These are phyloP conservation scores for Mycena albidolilacea DNA, from an alignment of 768 basidiomycete genomes.

Conservation along the genomic window DNA sequence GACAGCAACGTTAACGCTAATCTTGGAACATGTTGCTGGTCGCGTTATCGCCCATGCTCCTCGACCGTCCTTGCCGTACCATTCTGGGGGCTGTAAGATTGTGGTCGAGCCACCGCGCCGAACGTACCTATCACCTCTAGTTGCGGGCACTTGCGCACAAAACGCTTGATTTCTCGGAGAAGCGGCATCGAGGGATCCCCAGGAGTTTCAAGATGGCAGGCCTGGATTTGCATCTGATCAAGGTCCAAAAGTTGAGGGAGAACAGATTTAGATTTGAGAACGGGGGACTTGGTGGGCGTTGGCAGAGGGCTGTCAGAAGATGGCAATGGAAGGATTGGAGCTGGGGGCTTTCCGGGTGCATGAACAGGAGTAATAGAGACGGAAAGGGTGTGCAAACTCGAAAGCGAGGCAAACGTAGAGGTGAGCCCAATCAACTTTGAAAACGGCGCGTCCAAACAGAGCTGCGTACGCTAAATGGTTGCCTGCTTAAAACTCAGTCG, in stretches of 20 bases:
- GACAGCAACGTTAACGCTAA: conserved; percentile 50
- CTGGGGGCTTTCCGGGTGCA: conserved; percentile 50
- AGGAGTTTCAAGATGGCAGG: conserved; percentile 37
- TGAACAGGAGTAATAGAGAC: conserved; percentile 49
- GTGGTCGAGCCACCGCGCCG: not conserved
- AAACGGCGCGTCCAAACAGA: conserved; percentile 55
- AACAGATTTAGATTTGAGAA: conserved; percentile 45
- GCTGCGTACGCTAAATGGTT: conserved; percentile 46
- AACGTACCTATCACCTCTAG: conserved; percentile 49
- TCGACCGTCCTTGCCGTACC: conserved; percentile 53
- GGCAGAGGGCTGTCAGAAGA: conserved; percentile 38
- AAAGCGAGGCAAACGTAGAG: conserved; percentile 48
- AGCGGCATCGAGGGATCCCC: conserved; percentile 54
- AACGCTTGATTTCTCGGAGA: conserved; percentile 54
- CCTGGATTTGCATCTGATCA: conserved; percentile 48
- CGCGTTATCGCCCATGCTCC: conserved; percentile 50
- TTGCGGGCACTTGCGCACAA: conserved; percentile 53
- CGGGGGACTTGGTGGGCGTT: conserved; percentile 52
- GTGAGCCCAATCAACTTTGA: conserved; percentile 51
- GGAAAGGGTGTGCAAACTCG: conserved; percentile 48
- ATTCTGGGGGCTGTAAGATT: conserved; percentile 43
- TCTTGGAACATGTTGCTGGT: conserved; percentile 44
- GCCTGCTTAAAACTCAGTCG: conserved; percentile 19
- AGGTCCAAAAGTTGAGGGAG: conserved; percentile 46
- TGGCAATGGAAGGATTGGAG: conserved; percentile 37